Evolutionary conservation across 2,329 filamentous ascomycete species (phyloP), one percentile per base, ranked within the genome.

Genomic region (Verticillium klebahnii): DNA sequence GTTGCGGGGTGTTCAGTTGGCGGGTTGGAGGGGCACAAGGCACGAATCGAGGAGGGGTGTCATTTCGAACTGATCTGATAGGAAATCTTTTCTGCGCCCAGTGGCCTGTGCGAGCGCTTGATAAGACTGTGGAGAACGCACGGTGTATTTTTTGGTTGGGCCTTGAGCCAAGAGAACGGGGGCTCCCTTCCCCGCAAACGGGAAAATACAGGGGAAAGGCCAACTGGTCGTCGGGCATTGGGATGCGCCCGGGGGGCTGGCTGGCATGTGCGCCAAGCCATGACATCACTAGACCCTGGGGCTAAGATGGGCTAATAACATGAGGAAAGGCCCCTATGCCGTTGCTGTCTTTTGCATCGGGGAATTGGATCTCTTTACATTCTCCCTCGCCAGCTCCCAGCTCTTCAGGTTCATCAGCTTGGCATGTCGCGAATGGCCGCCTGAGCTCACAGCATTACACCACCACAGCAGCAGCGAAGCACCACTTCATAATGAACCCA

Each of bases 401-500:
- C 4, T 45, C 29, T 45, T 3, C 39, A 45, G 39, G 17, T 52
- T 9, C 45, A 17, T 9, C 45, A 52, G 45, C 45, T 25, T 19
- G 45, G 45, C 45, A 19, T 23, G 45, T 52, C 45, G 45, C 19
- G n/a, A n/a, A 23, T 12, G 45, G 45, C 45, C 12, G 45, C 19
- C 12, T 25, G 45, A 40, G 45, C 19, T 23, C 45, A 14, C 45
- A 12, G n/a, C 19, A 23, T 25, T 19, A 52, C n/a, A 23, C 6
- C n/a, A n/a, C n/a, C 39, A 45, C 39, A 45, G 8, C n/a, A 52
- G 29, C 29, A 34, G 14, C 19, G 14, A 54, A 59, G 31, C 40
- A 19, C 17, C 55, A 15, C 5, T 8, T 19, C 45, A 89, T 56
- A 66, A 83, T 83, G 80, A 80, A 79, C 63, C 64, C 64, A 37